Base-by-base conservation (phyloP, 2,329 filamentous ascomycete genomes). In the Thelonectria olida region DNA sequence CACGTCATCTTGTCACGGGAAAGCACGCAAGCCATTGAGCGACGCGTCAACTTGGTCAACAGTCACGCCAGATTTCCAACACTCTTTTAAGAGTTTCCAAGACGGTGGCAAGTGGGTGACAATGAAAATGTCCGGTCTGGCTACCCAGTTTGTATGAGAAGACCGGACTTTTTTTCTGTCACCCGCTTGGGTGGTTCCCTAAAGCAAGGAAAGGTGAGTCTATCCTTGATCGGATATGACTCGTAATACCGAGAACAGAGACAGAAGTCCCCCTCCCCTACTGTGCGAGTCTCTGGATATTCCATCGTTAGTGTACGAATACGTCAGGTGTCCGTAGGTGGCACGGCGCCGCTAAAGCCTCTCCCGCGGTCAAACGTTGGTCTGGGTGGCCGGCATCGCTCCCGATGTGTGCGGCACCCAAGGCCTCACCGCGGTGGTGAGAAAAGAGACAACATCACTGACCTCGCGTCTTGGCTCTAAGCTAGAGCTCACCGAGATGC, bases 401-500 rank as follows among this genome's bases (percentile, higher is more conserved):
- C 19, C 38, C 17, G 51, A 36, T 13, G 41, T 10, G 7, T 31
- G n/a, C 19, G 15, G n/a, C 13, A 7, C 19, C 27, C 19, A 6
- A 8, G 19, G 25, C 38, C 23, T 22, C 54, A 51, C 54, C 54
- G 47, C 20, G 47, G 19, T 22, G 23, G 28, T 44, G 58, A 61
- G 58, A 38, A 44, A 61, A 61, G 58, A 61, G 58, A 49, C 53
- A 36, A 50, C 53, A 45, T 49, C 47, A 45, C 52, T 19, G 48
- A 22, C 48, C 22, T 27, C 48, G 48, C n/a, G 5, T 31, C 41
- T 61, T 57, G 36, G 52, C 45, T 44, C 22, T 20, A 19, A 25
- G 36, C 50, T 45, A 60, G 15, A 13, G 34, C 23, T 53, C 58
- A 61, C 52, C 58, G 58, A 56, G 20, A 36, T 48, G 45, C 38